Base-by-base conservation (phyloP, 1,284 basidiomycete genomes). In the Boletus hoseneyae region DNA sequence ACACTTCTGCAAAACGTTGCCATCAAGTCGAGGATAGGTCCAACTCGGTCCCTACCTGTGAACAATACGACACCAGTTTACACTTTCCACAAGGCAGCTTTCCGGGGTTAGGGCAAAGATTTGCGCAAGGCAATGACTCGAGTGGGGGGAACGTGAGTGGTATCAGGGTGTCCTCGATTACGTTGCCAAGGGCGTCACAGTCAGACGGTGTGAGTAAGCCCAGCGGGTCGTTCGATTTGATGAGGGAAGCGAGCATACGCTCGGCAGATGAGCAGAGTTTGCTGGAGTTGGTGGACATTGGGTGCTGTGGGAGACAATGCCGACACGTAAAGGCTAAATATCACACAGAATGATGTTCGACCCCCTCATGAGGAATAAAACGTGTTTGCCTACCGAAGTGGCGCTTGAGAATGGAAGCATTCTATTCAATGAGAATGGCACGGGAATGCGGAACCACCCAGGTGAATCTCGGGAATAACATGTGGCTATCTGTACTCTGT, bases 1-100 rank as follows among this genome's bases (percentile, higher is more conserved):
- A 19, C 61, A 66, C 46, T 60, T 62, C 64, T 63, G 42, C 13
- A 15, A 16, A 19, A n/a, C 3, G 37, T 27, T 2, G 25, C 2
- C 34, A 29, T 50, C 18, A 10, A 48, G 34, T 15, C 33, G 4
- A 16, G 19, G 11, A 27, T 5, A 18, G 12, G 12, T 15, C 9
- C 11, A 41, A 43, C 18, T 30, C 7, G 0, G 16, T 4, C 2
- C 53, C 42, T 45, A 68, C 65, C 57, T 68, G 65, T 1, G 71
- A 74, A 49, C 72, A 73, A 46, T 74, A 73, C 1, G 68, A 69
- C 6, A 70, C 71, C 3, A 73, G 50, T 50, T 58, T 69, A 46
- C 72, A 73, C 12, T 42, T 57, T 35, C 54, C 50, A 47, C 72
- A 73, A 27, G 62, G 58, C 51, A 59, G 38, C 3, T 27, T 64